Evolutionary conservation across 345 rosid species (phyloP).

Genomic region (Lumnitzera racemosa): DNA sequence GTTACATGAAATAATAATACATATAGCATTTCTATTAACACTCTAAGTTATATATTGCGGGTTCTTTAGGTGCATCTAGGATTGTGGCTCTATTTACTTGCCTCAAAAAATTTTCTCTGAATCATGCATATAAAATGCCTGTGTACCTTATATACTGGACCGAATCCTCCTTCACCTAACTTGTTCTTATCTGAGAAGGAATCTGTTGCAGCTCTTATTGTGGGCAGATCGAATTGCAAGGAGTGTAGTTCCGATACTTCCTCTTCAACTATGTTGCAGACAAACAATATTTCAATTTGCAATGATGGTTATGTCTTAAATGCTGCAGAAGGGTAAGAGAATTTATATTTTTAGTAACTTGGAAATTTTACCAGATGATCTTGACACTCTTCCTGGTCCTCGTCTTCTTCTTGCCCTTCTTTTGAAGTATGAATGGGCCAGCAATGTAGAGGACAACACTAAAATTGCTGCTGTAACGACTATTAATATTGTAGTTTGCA

Average conservation of each 20-base stretch:
- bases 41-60: too few relatives aligned
- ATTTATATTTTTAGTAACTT: not conserved
- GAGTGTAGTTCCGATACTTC: slow-evolving; percentile 4
- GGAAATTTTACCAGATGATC: too few relatives aligned
- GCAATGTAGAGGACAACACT: too few relatives aligned
- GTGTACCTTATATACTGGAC: slow-evolving; percentile 35
- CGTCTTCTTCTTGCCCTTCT: too few relatives aligned
- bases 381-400: too few relatives aligned
- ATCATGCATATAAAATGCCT: not conserved
- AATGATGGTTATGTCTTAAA: not conserved
- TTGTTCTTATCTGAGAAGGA: slow-evolving; percentile 27
- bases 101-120: too few relatives aligned
- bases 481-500: too few relatives aligned
- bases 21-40: not conserved
- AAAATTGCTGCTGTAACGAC: too few relatives aligned
- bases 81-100: too few relatives aligned
- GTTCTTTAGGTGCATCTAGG: too few relatives aligned
- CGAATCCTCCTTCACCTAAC: slow-evolving; percentile 57
- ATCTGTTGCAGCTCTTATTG: slow-evolving; percentile 21
- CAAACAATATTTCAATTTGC: not conserved
- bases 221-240: slow-evolving; percentile 5
- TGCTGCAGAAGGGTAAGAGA: not conserved
- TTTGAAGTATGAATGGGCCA: too few relatives aligned
- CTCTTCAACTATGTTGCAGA: not conserved
- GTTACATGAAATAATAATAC: not conserved